phyloP scores from a whole-genome alignment of 176 grass and related monocot species.

The Bonia amplexicaulis region DNA sequence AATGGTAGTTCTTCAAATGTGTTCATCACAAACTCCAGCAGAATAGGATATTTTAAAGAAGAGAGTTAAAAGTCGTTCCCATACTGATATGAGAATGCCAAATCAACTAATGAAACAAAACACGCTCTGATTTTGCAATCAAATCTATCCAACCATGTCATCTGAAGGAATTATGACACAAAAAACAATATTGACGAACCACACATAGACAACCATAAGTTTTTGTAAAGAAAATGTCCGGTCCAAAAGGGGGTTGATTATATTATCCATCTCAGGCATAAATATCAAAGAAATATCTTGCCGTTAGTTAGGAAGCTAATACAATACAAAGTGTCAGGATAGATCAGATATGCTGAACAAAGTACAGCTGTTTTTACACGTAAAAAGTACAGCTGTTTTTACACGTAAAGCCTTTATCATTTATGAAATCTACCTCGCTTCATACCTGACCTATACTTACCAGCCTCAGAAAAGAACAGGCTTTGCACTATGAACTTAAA shows the following conservation, averaged over 20 bases:
- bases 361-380: conserved; percentile 33
- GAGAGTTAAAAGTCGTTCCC: background rate
- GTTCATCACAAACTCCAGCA: background rate
- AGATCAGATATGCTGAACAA: conserved; percentile 46
- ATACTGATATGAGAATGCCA: background rate
- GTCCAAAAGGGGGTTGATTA: background rate
- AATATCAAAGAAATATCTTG: conserved; percentile 32
- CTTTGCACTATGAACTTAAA: conserved; percentile 32
- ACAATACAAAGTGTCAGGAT: conserved; percentile 43
- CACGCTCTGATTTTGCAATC: background rate
- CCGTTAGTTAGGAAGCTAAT: conserved; percentile 40
- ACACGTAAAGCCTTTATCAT: conserved; percentile 37
- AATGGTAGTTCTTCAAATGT: background rate
- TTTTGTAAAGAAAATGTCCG: conserved; percentile 1
- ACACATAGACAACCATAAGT: background rate
- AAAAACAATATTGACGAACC: background rate
- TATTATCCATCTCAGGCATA: conserved; percentile 24
- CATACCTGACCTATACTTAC: conserved; percentile 42
- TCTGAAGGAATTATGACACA: background rate
- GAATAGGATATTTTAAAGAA: background rate
- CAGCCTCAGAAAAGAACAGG: conserved; percentile 37
- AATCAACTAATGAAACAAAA: background rate
- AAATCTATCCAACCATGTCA: background rate
- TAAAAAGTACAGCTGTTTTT: conserved; percentile 36
- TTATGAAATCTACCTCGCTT: conserved; percentile 27